Conservation (phyloP, 441 rosid species). For the Erysimum cheiri region DNA sequence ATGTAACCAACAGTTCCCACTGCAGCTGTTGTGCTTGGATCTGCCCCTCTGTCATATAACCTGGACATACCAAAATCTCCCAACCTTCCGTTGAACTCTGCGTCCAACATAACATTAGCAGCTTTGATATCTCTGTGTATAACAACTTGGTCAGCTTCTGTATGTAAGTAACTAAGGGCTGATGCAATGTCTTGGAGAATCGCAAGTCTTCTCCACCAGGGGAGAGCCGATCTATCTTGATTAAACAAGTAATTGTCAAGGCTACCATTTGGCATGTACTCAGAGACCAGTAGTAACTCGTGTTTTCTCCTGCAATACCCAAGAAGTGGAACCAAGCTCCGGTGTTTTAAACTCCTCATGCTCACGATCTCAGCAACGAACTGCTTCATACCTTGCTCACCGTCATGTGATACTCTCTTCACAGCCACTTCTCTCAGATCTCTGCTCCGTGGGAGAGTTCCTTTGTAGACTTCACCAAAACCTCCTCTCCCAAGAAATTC, state of each 20-base stretch:
- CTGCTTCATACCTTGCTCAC: slow-evolving; percentile 61
- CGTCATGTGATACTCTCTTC: slow-evolving; percentile 47
- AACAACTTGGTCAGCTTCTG: slow-evolving; percentile 72
- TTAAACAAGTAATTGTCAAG: slow-evolving; percentile 52
- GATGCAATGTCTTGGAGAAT: slow-evolving; percentile 58
- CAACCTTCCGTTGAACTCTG: slow-evolving; percentile 54
- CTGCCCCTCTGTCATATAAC: slow-evolving; percentile 54
- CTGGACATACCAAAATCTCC: slow-evolving; percentile 79
- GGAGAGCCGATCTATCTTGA: slow-evolving; percentile 30
- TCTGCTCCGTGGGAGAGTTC: slow-evolving; percentile 48
- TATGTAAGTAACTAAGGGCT: slow-evolving; percentile 69
- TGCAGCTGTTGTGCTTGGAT: slow-evolving; percentile 56
- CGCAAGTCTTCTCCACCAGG: slow-evolving; percentile 52
- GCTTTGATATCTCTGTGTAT: slow-evolving; percentile 77
- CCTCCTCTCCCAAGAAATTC: slow-evolving; percentile 59
- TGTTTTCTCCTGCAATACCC: slow-evolving; percentile 67
- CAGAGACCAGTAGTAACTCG: slow-evolving; percentile 64
- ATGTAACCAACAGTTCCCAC: slow-evolving; percentile 71
- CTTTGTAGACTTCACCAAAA: slow-evolving; percentile 64
- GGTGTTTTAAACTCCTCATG: slow-evolving; percentile 58
- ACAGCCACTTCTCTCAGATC: slow-evolving; percentile 48
- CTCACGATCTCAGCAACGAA: slow-evolving; percentile 66
- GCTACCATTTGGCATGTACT: slow-evolving; percentile 65
- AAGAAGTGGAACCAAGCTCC: slow-evolving; percentile 60
- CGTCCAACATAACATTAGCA: slow-evolving; percentile 57